Conservation (phyloP, 106 monocot genomes). For the Narthecium ossifragum region DNA sequence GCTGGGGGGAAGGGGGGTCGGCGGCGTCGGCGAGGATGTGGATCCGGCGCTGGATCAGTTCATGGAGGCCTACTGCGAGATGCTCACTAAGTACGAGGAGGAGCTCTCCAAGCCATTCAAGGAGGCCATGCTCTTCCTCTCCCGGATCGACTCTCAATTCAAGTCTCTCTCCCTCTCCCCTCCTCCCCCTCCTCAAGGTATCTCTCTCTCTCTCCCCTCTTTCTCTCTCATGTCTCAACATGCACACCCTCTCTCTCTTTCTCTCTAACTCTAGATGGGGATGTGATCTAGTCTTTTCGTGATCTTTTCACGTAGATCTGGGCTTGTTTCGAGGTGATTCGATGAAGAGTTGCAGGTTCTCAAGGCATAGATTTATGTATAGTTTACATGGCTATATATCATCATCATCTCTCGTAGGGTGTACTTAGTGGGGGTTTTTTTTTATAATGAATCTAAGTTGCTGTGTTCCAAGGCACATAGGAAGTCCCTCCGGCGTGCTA, state of each 20-base stretch:
- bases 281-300: too few species aligned
- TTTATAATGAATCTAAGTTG: neutral
- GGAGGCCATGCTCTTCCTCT: conserved; percentile 69
- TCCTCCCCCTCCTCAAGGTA: conserved; percentile 26
- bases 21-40: conserved; percentile 18
- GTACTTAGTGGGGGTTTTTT: too few species aligned
- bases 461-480: conserved; percentile 11
- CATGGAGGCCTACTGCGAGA: conserved; percentile 86
- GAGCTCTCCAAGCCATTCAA: conserved; percentile 74
- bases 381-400: too few species aligned
- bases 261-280: too few species aligned
- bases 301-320: neutral
- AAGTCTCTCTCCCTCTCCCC: conserved; percentile 51
- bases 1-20: too few species aligned
- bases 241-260: neutral
- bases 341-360: too few species aligned
- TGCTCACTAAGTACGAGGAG: conserved; percentile 67
- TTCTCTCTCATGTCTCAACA: too few species aligned
- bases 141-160: conserved; percentile 63
- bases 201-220: neutral
- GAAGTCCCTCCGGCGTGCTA: conserved; percentile 8
- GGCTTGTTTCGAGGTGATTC: too few species aligned
- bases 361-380: neutral
- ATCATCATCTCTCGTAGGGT: too few species aligned
- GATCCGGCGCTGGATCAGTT: conserved; percentile 74